These are phyloP conservation scores for Comarum palustre DNA, from an alignment of 306 rosid species.

Conservation along the genomic window DNA sequence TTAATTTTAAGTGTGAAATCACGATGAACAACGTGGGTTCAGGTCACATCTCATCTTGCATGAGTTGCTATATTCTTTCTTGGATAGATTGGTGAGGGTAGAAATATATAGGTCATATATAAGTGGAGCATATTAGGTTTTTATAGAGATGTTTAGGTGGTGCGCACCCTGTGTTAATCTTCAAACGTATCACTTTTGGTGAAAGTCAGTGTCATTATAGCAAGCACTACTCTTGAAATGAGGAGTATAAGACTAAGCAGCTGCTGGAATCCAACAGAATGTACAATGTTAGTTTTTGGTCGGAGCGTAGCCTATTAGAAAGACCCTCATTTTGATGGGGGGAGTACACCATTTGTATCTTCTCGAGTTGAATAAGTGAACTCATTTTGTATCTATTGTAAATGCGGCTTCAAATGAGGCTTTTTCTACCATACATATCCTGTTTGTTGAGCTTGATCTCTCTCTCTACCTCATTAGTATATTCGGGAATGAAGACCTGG, in stretches of 20 bases:
- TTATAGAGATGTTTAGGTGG: conserved; percentile 45
- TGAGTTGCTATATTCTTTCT: conserved; percentile 41
- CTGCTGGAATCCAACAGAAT: conserved; percentile 46
- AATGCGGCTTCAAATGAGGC: conserved; percentile 17
- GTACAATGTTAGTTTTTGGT: conserved; percentile 47
- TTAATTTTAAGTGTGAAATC: conserved; percentile 27
- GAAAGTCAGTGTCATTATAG: conserved; percentile 39
- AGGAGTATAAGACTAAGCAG: conserved; percentile 33
- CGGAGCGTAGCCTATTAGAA: conserved; percentile 17
- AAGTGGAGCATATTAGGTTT: conserved; percentile 49
- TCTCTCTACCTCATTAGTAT: not conserved
- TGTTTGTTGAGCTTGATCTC: not conserved
- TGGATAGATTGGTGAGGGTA: conserved; percentile 30
- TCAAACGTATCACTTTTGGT: conserved; percentile 35
- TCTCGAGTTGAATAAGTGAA: conserved; percentile 13
- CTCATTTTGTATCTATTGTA: conserved; percentile 25
- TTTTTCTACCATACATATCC: not conserved
- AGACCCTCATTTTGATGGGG: not conserved
- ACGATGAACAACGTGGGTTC: conserved; percentile 27
- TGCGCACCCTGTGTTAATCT: conserved; percentile 26
- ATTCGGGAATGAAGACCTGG: not conserved
- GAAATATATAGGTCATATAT: conserved; percentile 45
- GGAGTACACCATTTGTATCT: conserved; percentile 22
- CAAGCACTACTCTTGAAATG: conserved; percentile 48
- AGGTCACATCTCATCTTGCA: conserved; percentile 26